Base-by-base conservation (phyloP, 129 eudicot genomes). In the Sambucus nigra region DNA sequence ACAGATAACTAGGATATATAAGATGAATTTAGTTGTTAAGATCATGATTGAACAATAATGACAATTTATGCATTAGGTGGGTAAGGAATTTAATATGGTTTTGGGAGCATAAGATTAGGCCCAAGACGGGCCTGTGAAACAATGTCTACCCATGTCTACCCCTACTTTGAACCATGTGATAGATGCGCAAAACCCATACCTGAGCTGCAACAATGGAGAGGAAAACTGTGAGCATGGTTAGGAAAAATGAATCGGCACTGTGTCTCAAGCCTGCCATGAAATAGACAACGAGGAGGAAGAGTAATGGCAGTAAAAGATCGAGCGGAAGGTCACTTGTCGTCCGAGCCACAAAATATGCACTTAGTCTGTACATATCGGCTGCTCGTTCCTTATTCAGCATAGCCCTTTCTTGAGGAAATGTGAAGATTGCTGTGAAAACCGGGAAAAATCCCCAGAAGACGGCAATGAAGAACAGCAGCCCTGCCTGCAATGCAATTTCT, bases 361-460 rank as follows among this genome's bases (percentile, higher is more conserved):
- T 92, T 32, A 86, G 69, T 64, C 91, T 75, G 65, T 92, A 92
- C 99, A 92, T 92, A 54, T 86, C 96, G 7, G 99, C 99, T 32
- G 94, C 86, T 56, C 95, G 41, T 68, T 92, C 99, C 68, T 92
- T 92, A 57, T 73, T 79, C 27, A 92, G 71, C 99, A 92, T 86
- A 6, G 99, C 95, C 55, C 91, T 72, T 66, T 92, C 95, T 86
- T 92, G 99, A 14, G 99, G 99, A 71, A 92, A 92, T 61, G 95
- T 76, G 49, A 92, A 92, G 20, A 92, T 92, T 29, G 99, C 99
- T 7, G 99, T 82, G 74, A 92, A 92, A 19, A 91, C 99, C 0
- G 99, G 99, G 41, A 92, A 86, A 63, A 92, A 92, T 15, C 94
- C 99, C 99, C 99, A 92, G 65, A 92, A 92, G 14, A 92, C 99